Base-by-base conservation (phyloP, 148 eudicot genomes). In the Dianthus caryophyllus region DNA sequence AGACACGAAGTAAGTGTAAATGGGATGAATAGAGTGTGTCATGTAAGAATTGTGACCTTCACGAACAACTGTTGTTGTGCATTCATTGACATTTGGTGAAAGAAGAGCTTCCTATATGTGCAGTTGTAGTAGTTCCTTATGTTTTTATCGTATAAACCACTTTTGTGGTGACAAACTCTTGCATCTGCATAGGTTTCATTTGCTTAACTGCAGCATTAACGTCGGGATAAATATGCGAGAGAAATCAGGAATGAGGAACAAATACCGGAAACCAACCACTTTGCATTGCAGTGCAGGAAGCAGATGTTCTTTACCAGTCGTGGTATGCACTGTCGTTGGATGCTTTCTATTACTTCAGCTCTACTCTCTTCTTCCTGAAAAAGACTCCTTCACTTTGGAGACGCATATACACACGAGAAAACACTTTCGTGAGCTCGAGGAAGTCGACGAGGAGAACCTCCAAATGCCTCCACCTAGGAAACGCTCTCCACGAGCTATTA, bases 401-500 rank as follows among this genome's bases (percentile, higher is more conserved):
- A 73, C 61, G 0, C 81, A 68, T 48, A 49, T 63, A 51, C 80
- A 22, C 30, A 55, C 65, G 3, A 65, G 65, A 14, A 82, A 73
- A 57, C 77, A 74, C 38, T 74, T 80, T 21, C 84, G 63, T n/a
- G 96, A 87, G 65, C 87, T 90, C 53, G 85, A 86, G 76, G 81
- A 77, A 69, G 93, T 88, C 24, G 97, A 90, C 30, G 96, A 90
- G 79, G 99, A 94, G 69, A 79, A 74, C 73, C 82, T 94, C 65
- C 86, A 72, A 65, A 81, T 88, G 72, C 98, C 97, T 33, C 97
- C 97, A 5, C 99, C 97, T 26, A 78, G 91, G 61, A 94, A 83
- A 69, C 84, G 99, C 18, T 90, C 97, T 41, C 96, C 99, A 57
- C 93, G 97, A 68, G 99, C 99, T 64, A 69, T 74, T 24, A 90